Conservation (phyloP, 2,329 filamentous ascomycete species). For the Colletotrichum shisoi region DNA sequence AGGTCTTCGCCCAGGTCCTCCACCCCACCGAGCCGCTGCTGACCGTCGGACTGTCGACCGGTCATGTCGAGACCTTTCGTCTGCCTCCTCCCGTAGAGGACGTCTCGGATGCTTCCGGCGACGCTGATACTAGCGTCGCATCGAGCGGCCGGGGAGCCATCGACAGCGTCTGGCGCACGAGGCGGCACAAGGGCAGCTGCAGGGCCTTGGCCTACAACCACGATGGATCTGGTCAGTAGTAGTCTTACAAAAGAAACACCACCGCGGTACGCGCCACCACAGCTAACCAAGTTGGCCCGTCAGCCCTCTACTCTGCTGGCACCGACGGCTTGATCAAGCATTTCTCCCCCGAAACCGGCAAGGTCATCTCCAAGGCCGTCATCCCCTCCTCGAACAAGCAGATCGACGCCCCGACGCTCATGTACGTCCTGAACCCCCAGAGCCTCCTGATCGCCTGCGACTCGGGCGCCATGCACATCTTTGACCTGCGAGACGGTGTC, state of each 20-base stretch:
- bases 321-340: conserved; percentile 66
- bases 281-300: conserved; percentile 39
- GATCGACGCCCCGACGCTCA: conserved; percentile 77
- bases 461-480: conserved; percentile 85
- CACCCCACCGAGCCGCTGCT: conserved; percentile 86
- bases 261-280: not conserved
- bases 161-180: conserved; percentile 84
- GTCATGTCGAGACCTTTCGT: conserved; percentile 85
- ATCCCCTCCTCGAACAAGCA: conserved; percentile 68
- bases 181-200: conserved; percentile 93
- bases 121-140: conserved; percentile 58
- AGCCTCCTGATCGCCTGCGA: conserved; percentile 90
- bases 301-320: conserved; percentile 70
- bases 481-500: conserved; percentile 75
- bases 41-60: conserved; percentile 82
- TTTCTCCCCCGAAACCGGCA: conserved; percentile 65
- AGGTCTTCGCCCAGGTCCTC: conserved; percentile 87
- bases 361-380: conserved; percentile 81
- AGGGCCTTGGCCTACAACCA: conserved; percentile 78
- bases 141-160: conserved; percentile 76
- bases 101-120: conserved; percentile 60
- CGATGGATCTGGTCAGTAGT: conserved; percentile 75
- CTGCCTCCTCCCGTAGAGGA: conserved; percentile 65
- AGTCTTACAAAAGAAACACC: conserved; percentile 39
- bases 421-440: conserved; percentile 86